Evolutionary conservation across 2,329 filamentous ascomycete species (phyloP).

Genomic region (Claviceps purpurea): DNA sequence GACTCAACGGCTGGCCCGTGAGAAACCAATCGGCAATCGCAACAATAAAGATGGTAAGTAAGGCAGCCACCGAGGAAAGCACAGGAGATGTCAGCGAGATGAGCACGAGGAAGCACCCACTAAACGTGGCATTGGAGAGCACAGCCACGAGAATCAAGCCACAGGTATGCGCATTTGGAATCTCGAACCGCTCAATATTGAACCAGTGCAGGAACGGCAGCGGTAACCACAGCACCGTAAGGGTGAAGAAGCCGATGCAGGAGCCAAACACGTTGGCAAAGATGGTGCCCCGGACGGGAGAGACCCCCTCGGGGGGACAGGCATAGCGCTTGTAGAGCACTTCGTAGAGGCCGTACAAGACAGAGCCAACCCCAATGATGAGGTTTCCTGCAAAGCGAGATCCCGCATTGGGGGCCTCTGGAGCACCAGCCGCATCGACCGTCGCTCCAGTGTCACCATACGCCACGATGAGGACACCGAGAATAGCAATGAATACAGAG

Average conservation of each 20-base stretch:
- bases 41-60: slow-evolving; percentile 94
- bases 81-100: slow-evolving; percentile 91
- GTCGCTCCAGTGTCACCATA: slow-evolving; percentile 61
- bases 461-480: slow-evolving; percentile 85
- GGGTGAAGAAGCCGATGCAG: slow-evolving; percentile 74
- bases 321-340: slow-evolving; percentile 90
- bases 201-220: slow-evolving; percentile 69
- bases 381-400: slow-evolving; percentile 74
- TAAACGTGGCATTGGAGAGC: slow-evolving; percentile 80
- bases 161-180: slow-evolving; percentile 66
- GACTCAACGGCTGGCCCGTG: slow-evolving; percentile 62
- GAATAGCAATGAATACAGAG: slow-evolving; percentile 75
- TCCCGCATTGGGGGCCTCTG: slow-evolving; percentile 25
- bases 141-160: slow-evolving; percentile 71
- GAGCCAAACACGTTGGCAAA: slow-evolving; percentile 90
- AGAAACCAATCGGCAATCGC: slow-evolving; percentile 81
- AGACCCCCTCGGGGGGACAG: slow-evolving; percentile 82
- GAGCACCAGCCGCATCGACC: slow-evolving; percentile 24
- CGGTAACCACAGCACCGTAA: slow-evolving; percentile 83
- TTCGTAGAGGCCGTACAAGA: slow-evolving; percentile 94
- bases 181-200: slow-evolving; percentile 68
- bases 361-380: slow-evolving; percentile 78
- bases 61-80: slow-evolving; percentile 77
- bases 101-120: slow-evolving; percentile 81
- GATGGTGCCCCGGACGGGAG: slow-evolving; percentile 77